Conservation (phyloP, 345 rosid genomes). For the Tarenaya hassleriana region DNA sequence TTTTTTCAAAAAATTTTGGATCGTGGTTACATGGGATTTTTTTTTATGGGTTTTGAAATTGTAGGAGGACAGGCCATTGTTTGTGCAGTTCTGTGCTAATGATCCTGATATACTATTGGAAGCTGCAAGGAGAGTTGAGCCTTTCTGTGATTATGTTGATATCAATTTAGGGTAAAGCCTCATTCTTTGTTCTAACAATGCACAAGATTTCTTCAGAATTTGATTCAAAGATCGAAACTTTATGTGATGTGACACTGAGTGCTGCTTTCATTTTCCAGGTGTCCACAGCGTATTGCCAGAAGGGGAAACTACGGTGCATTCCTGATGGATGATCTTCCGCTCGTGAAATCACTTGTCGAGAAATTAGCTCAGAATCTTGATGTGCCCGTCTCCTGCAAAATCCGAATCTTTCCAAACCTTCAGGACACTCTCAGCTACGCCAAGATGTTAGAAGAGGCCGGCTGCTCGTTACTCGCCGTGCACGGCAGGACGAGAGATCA, state of each 20-base stretch:
- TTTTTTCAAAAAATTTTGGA: not conserved
- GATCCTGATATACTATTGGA: conserved; percentile 69
- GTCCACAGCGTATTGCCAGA: conserved; percentile 91
- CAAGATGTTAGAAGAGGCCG: conserved; percentile 91
- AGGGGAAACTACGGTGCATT: conserved; percentile 93
- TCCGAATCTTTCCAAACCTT: conserved; percentile 65
- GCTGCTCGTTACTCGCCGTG: conserved; percentile 86
- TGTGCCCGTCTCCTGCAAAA: conserved; percentile 89
- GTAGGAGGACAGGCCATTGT: conserved; percentile 94
- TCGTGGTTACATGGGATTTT: not conserved
- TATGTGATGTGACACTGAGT: conserved; percentile 8
- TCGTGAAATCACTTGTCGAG: conserved; percentile 74
- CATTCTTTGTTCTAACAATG: too few relatives aligned
- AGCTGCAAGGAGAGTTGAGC: conserved; percentile 77
- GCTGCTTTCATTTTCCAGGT: conserved; percentile 32
- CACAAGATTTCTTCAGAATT: too few relatives aligned
- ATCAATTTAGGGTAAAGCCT: conserved; percentile 95
- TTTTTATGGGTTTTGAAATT: conserved; percentile 7
- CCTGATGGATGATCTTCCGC: conserved; percentile 89
- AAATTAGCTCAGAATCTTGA: conserved; percentile 55
- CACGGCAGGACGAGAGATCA: conserved; percentile 87
- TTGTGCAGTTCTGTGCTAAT: conserved; percentile 96
- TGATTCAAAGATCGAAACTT: too few relatives aligned
- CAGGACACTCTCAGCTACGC: conserved; percentile 77
- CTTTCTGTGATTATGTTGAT: conserved; percentile 85